Base-by-base conservation (phyloP, 352 stramenopile species). In the Stramenopiles sp. region DNA sequence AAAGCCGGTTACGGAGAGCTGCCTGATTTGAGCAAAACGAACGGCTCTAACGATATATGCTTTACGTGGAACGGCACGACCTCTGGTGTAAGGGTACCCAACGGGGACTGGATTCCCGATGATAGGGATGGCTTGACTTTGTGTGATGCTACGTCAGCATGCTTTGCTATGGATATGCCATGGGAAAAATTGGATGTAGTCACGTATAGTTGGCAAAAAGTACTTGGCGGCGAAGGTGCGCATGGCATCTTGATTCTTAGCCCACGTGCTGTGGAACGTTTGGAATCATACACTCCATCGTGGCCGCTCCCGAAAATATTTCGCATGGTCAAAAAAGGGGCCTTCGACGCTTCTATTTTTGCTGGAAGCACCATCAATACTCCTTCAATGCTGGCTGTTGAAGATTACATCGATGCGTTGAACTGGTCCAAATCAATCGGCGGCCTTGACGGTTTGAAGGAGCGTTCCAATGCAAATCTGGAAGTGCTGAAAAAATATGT, bases 51-150 rank as follows among this genome's bases (percentile, higher is more conserved):
- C 86, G 96, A 99, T 87, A 93, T 98, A 83, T 88, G 96, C 81
- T 99, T 99, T 88, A 99, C 96, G 81, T 99, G 95, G 89, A 99
- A 99, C 87, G 96, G 96, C 82, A 99, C 96, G 30, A 99, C 96
- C 25, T 97, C 91, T 55, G 96, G 96, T 76, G 96, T 98, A 44
- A 90, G 93, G 82, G 91, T 99, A 76, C 94, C 92, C 7, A 92
- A 98, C 85, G 89, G 86, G 30, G 95, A 98, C 87, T 99, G 95
- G 90, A 98, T 99, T 86, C 86, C 90, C 4, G 88, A 94, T 80
- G 90, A 98, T 83, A 91, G 95, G 78, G 94, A 90, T 67, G 96
- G 96, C 33, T 83, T 99, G 7, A 96, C 95, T 32, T 93, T 99
- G 75, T 98, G 97, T 86, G 96, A 99, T 88, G 95, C 95, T 33